These are phyloP conservation scores for Tilletia setariae DNA, from an alignment of 1,284 basidiomycete genomes.

Conservation along the genomic window DNA sequence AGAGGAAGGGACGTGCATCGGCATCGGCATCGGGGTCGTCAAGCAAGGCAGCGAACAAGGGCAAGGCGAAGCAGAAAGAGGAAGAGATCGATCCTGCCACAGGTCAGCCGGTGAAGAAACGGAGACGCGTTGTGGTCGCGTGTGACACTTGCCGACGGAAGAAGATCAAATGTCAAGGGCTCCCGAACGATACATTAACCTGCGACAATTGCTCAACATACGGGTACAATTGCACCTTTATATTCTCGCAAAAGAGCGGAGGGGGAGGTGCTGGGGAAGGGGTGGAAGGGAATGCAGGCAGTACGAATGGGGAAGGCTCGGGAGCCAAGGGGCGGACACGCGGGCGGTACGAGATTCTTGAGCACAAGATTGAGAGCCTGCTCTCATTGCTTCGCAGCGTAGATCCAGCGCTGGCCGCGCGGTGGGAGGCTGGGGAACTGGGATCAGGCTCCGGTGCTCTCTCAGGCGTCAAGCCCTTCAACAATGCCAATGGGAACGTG, in stretches of 20 bases:
- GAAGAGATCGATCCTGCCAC: neutral
- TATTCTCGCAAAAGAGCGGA: neutral
- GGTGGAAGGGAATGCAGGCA: too few relatives aligned
- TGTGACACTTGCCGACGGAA: conserved; percentile 48
- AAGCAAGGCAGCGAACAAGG: neutral
- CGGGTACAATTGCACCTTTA: conserved; percentile 20
- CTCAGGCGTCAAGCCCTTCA: neutral
- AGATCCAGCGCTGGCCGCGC: conserved; percentile 38
- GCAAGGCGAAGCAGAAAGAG: conserved; percentile 8
- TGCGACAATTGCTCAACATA: conserved; percentile 33
- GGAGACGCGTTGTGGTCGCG: conserved; percentile 40
- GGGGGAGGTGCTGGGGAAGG: too few relatives aligned
- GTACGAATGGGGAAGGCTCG: neutral
- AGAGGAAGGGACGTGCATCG: conserved; percentile 1
- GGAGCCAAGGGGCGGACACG: conserved; percentile 29
- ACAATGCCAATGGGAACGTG: neutral
- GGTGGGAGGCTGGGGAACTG: conserved; percentile 41
- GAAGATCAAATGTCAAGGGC: conserved; percentile 44
- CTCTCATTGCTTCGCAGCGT: conserved; percentile 39
- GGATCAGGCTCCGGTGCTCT: neutral
- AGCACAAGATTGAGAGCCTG: conserved; percentile 43
- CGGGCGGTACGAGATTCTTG: conserved; percentile 50
- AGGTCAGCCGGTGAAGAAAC: conserved; percentile 20
- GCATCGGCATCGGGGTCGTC: neutral
- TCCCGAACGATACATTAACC: conserved; percentile 37